Conservation (phyloP, 2,329 filamentous ascomycete species). For the Phialemoniopsis sp. region DNA sequence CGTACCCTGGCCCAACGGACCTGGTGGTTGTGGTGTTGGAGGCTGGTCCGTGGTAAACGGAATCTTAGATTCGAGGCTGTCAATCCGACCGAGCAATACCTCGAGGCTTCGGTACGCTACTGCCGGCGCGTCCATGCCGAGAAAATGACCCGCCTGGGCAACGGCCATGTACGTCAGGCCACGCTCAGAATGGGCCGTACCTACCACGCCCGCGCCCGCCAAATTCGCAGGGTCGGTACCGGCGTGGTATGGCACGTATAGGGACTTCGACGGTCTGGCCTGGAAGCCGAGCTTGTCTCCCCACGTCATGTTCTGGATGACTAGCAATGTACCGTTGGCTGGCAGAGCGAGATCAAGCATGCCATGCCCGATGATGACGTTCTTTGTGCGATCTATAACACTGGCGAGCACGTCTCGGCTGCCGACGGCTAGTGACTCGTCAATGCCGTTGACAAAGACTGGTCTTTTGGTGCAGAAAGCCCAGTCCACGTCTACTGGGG, state of each 20-base stretch:
- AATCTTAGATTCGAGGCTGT: constrained; percentile 3
- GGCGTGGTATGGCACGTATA: constrained; percentile 61
- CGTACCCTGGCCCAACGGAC: background rate
- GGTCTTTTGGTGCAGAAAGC: constrained; percentile 11
- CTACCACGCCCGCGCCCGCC: constrained; percentile 58
- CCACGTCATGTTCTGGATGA: constrained; percentile 81
- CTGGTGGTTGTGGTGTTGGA: background rate
- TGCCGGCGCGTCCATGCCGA: constrained; percentile 3
- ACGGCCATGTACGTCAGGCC: constrained; percentile 58
- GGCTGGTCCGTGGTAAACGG: constrained; percentile 5
- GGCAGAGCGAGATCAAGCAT: constrained; percentile 65
- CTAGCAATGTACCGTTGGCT: constrained; percentile 64
- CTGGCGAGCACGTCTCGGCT: constrained; percentile 50
- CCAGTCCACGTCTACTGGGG: constrained; percentile 55
- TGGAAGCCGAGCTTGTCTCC: constrained; percentile 69
- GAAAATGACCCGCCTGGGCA: constrained; percentile 2
- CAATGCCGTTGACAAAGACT: constrained; percentile 28
- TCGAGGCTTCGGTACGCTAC: constrained; percentile 6
- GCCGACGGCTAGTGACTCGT: constrained; percentile 39
- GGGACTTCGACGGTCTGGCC: constrained; percentile 51
- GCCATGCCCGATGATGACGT: constrained; percentile 72
- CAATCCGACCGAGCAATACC: constrained; percentile 5
- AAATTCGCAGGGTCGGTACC: constrained; percentile 22
- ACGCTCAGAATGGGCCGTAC: constrained; percentile 66
- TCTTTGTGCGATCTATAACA: constrained; percentile 69